Conservation (phyloP, 192 early-diverging fungal genomes). For the Mortierella antarctica region DNA sequence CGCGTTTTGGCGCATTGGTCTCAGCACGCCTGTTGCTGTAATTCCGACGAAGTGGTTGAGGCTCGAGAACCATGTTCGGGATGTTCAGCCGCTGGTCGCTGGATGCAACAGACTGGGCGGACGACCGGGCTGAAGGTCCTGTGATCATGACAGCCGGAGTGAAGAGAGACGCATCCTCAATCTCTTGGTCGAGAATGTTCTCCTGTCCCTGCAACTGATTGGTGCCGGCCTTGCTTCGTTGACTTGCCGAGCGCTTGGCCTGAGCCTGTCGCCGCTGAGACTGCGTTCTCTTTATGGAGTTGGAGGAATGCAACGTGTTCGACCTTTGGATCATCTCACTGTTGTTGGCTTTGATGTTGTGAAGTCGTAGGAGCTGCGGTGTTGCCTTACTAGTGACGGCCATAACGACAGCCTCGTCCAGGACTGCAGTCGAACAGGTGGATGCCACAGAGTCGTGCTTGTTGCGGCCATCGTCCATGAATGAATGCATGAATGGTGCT, state of each 20-base stretch:
- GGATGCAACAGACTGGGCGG: slow-evolving; percentile 34
- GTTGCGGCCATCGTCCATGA: slow-evolving; percentile 12
- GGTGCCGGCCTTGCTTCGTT: background rate
- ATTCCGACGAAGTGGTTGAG: slow-evolving; percentile 25
- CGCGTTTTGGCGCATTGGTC: too few species aligned
- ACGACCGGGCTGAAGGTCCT: slow-evolving; percentile 41
- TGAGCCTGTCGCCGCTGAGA: slow-evolving; percentile 12
- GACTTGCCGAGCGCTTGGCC: slow-evolving; percentile 4
- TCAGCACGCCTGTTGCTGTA: background rate
- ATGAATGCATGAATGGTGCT: slow-evolving; percentile 2
- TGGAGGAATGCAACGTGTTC: slow-evolving; percentile 36
- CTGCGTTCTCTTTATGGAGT: slow-evolving; percentile 33
- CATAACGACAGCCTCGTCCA: slow-evolving; percentile 40
- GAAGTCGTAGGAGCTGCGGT: slow-evolving; percentile 24
- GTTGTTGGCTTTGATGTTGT: slow-evolving; percentile 25
- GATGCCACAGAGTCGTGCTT: slow-evolving; percentile 40
- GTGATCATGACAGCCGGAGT: slow-evolving; percentile 44
- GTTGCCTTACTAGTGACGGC: slow-evolving; percentile 19
- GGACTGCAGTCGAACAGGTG: slow-evolving; percentile 16
- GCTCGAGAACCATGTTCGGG: slow-evolving; percentile 34
- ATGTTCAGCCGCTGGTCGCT: background rate
- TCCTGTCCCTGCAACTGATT: background rate
- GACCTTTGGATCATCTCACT: slow-evolving; percentile 42
- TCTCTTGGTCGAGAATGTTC: background rate
- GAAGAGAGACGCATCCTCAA: background rate